Evolutionary conservation across 331 rosid genomes (phyloP).

Genomic region (Quercus tomentella): DNA sequence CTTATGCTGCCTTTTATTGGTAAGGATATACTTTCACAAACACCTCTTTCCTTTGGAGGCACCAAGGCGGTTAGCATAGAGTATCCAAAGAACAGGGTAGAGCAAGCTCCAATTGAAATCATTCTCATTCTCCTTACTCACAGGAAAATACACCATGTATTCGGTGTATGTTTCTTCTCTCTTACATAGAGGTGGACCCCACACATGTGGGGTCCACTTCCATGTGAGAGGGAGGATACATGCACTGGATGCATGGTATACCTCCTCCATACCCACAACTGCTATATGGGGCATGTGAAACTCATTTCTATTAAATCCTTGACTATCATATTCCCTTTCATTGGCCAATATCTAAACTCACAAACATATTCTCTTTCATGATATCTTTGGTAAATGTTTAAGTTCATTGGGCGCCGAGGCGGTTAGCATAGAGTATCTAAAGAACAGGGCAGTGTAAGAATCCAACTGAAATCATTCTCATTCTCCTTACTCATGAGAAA

Average conservation of each 20-base stretch:
- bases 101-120: constrained; percentile 76
- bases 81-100: constrained; percentile 85
- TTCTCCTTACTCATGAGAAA: constrained; percentile 35
- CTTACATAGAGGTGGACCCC: no score
- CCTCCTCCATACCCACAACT: no score
- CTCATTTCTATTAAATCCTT: not conserved
- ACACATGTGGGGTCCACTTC: no score
- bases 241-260: no score
- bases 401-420: constrained; percentile 6
- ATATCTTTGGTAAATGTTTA: not conserved
- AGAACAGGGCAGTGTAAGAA: constrained; percentile 79
- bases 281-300: not conserved
- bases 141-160: no score
- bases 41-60: constrained; percentile 71
- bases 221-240: constrained; percentile 2
- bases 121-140: constrained; percentile 62
- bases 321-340: not conserved
- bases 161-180: no score
- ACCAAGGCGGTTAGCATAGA: constrained; percentile 65
- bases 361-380: not conserved
- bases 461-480: constrained; percentile 82
- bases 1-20: constrained; percentile 29
- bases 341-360: not conserved
- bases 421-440: constrained; percentile 90
- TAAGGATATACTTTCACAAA: constrained; percentile 47